These are phyloP conservation scores for Myxozyma sirexii DNA, from an alignment of 805 yeast genomes.

Conservation along the genomic window DNA sequence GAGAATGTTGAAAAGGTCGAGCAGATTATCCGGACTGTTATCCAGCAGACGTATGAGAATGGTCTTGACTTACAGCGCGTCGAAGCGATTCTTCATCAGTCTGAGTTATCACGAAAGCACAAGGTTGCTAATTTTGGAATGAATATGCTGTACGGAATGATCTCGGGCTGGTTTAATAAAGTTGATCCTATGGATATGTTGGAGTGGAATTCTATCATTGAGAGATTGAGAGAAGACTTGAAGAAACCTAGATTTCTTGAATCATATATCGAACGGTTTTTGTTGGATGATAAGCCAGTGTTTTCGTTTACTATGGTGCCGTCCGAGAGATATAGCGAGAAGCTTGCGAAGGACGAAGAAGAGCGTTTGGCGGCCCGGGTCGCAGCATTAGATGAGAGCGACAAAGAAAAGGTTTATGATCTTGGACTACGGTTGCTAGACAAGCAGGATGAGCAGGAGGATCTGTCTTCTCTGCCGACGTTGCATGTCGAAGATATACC, in stretches of 20 bases:
- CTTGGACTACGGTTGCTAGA: constrained; percentile 63
- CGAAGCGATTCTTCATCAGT: constrained; percentile 85
- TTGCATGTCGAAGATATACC: constrained; percentile 74
- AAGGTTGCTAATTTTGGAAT: constrained; percentile 91
- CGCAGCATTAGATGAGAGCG: constrained; percentile 53
- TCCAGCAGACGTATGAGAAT: constrained; percentile 48
- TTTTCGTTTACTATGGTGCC: constrained; percentile 83
- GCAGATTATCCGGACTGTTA: constrained; percentile 50
- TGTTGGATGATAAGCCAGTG: constrained; percentile 55
- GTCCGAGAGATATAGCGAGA: constrained; percentile 54
- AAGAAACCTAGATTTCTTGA: constrained; percentile 62
- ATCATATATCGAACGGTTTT: constrained; percentile 56
- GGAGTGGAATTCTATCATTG: constrained; percentile 63
- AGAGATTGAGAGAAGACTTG: constrained; percentile 64
- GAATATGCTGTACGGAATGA: constrained; percentile 66
- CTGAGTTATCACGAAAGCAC: constrained; percentile 80
- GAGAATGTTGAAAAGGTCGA: constrained; percentile 54
- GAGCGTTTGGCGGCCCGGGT: constrained; percentile 52
- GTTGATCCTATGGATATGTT: constrained; percentile 73
- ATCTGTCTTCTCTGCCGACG: constrained; percentile 78
- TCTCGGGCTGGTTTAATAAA: constrained; percentile 85
- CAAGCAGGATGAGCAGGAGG: constrained; percentile 70
- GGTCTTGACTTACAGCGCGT: constrained; percentile 62
- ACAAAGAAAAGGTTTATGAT: constrained; percentile 57
- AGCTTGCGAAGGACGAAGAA: constrained; percentile 59